phyloP scores from a whole-genome alignment of 306 rosid genomes.

The Carpinus fangiana region DNA sequence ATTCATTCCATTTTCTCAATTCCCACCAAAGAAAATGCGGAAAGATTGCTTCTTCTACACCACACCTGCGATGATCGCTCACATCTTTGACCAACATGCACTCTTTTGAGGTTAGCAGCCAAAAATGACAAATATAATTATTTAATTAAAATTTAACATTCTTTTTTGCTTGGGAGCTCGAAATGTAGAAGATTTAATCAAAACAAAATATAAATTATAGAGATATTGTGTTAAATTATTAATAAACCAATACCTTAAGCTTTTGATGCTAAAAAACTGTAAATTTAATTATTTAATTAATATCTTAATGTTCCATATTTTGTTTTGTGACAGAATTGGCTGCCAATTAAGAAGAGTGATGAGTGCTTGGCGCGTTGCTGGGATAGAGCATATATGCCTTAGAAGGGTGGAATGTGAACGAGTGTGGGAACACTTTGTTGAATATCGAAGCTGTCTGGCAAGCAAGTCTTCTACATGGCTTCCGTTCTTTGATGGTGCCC shows the following conservation, averaged over 20 bases:
- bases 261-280: too few relatives aligned
- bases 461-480: conserved; percentile 45
- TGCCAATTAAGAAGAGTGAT: conserved; percentile 76
- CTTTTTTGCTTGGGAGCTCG: neutral
- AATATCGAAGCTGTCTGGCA: conserved; percentile 55
- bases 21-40: too few relatives aligned
- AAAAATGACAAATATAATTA: too few relatives aligned
- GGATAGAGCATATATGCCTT: conserved; percentile 66
- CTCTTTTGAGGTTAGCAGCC: neutral
- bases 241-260: too few relatives aligned
- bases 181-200: too few relatives aligned
- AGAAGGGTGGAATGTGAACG: conserved; percentile 66
- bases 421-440: conserved; percentile 53
- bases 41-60: too few relatives aligned
- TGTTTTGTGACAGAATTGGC: conserved; percentile 45
- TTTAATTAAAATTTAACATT: neutral
- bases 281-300: too few relatives aligned
- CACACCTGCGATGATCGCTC: too few relatives aligned
- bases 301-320: too few relatives aligned
- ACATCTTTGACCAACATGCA: too few relatives aligned
- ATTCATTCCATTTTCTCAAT: conserved; percentile 51
- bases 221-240: too few relatives aligned
- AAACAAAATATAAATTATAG: too few relatives aligned
- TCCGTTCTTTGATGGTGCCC: conserved; percentile 32
- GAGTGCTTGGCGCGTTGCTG: conserved; percentile 78